Evolutionary conservation across 2,329 filamentous ascomycete genomes (phyloP).

Genomic region (Knoxdaviesia proteae): DNA sequence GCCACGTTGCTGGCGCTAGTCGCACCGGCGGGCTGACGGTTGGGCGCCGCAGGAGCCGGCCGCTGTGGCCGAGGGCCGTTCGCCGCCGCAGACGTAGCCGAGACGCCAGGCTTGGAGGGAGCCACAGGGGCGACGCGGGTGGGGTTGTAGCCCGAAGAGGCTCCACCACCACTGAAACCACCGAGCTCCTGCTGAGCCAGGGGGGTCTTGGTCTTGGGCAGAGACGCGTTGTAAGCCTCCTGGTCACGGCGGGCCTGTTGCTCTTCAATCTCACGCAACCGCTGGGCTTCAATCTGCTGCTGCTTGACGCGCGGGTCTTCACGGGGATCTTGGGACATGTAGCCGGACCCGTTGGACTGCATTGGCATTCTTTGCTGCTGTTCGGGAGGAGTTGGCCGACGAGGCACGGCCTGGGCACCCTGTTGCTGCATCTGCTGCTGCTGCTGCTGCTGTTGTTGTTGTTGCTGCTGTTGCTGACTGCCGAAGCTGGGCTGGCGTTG

Average conservation of each 20-base stretch:
- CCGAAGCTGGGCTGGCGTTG: conserved; percentile 20
- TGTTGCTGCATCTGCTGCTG: conserved; percentile 17
- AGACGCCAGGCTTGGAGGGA: conserved; percentile 28
- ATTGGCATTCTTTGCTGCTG: conserved; percentile 35
- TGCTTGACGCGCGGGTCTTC: conserved; percentile 43
- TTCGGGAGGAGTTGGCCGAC: conserved; percentile 21
- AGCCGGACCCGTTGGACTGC: conserved; percentile 34
- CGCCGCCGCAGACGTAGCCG: conserved; percentile 32
- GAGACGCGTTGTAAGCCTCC: conserved; percentile 73
- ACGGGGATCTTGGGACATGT: conserved; percentile 28
- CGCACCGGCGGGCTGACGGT: conserved; percentile 11
- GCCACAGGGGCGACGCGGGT: conserved; percentile 66
- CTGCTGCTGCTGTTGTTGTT: conserved; percentile 3
- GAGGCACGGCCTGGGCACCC: conserved; percentile 18
- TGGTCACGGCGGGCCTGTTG: conserved; percentile 47
- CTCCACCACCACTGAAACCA: conserved; percentile 33
- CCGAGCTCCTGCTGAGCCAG: conserved; percentile 81
- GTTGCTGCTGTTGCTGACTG: conserved; percentile 3
- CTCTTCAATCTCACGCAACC: conserved; percentile 38
- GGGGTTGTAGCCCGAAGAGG: conserved; percentile 53
- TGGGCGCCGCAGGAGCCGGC: conserved; percentile 54
- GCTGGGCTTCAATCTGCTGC: conserved; percentile 39
- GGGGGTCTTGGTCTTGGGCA: conserved; percentile 63
- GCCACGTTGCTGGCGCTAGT: conserved; percentile 7
- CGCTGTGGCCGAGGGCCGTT: conserved; percentile 41